Conservation (phyloP, 345 rosid species). For the Nephelium lappaceum region DNA sequence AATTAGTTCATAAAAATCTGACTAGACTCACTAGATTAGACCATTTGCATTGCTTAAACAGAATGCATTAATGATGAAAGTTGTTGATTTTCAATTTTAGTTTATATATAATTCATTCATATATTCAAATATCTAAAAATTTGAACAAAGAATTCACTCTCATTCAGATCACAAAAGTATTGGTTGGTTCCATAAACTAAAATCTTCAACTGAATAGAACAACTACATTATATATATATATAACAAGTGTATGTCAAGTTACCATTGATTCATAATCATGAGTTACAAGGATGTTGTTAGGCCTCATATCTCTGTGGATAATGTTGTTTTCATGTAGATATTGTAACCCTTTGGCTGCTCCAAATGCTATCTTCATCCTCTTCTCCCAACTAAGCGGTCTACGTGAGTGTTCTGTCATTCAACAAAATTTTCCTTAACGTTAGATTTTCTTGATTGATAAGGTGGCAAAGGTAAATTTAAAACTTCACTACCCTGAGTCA, state of each 20-base stretch:
- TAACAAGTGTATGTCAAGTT: constrained; percentile 8
- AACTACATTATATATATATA: no score
- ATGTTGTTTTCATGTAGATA: constrained; percentile 64
- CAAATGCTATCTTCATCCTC: constrained; percentile 62
- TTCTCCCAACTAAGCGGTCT: constrained; percentile 53
- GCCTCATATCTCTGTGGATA: constrained; percentile 67
- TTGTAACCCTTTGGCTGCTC: constrained; percentile 56
- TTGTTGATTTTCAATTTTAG: no score
- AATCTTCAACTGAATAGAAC: no score
- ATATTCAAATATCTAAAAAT: no score
- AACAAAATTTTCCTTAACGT: neutral
- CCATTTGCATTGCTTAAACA: neutral
- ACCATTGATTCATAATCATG: constrained; percentile 64
- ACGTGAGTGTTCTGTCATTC: constrained; percentile 48
- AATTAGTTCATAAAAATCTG: neutral
- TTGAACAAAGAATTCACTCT: no score
- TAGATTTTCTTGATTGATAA: neutral
- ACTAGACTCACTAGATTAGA: neutral
- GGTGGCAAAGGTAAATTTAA: neutral
- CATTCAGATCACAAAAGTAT: no score
- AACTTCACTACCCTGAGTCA: neutral
- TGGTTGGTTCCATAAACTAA: no score
- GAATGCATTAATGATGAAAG: no score
- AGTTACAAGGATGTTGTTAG: constrained; percentile 68
- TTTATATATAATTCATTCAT: no score